These are phyloP conservation scores for Lasiodiplodia hormozganensis DNA, from an alignment of 2,329 filamentous ascomycete genomes.

Conservation along the genomic window DNA sequence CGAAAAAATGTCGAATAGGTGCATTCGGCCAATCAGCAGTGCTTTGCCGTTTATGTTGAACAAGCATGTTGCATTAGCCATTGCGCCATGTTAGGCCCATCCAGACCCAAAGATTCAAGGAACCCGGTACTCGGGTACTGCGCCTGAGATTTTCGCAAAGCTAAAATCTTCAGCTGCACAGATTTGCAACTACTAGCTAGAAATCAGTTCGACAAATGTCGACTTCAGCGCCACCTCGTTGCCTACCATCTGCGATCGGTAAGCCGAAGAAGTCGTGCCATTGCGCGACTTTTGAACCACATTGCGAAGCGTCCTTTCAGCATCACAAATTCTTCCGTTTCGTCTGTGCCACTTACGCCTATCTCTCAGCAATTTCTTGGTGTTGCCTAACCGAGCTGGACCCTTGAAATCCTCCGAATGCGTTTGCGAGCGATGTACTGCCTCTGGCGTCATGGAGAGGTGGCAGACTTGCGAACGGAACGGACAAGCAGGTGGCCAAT, in stretches of 20 bases:
- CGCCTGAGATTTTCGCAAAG: background rate
- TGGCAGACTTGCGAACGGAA: too few relatives aligned
- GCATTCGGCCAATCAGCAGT: background rate
- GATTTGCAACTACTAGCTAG: too few relatives aligned
- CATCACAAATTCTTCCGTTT: background rate
- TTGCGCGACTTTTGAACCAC: background rate
- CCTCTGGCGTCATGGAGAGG: background rate
- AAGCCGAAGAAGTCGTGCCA: background rate
- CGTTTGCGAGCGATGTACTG: background rate
- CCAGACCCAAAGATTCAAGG: background rate
- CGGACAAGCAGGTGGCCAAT: too few relatives aligned
- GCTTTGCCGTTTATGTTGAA: background rate
- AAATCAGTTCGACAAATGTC: background rate
- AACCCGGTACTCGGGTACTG: background rate
- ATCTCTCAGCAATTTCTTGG: constrained; percentile 22
- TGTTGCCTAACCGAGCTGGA: background rate
- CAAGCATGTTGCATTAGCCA: background rate
- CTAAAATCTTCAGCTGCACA: background rate
- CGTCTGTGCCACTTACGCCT: constrained; percentile 4
- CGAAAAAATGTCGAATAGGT: background rate
- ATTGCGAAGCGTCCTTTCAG: background rate
- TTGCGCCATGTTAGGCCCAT: background rate
- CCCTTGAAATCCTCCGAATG: background rate
- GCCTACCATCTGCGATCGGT: background rate
- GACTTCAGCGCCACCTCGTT: background rate